Evolutionary conservation across 208 protist genomes (phyloP), one percentile per base, ranked within the genome.

Genomic region (Leishmania aethiopica): DNA sequence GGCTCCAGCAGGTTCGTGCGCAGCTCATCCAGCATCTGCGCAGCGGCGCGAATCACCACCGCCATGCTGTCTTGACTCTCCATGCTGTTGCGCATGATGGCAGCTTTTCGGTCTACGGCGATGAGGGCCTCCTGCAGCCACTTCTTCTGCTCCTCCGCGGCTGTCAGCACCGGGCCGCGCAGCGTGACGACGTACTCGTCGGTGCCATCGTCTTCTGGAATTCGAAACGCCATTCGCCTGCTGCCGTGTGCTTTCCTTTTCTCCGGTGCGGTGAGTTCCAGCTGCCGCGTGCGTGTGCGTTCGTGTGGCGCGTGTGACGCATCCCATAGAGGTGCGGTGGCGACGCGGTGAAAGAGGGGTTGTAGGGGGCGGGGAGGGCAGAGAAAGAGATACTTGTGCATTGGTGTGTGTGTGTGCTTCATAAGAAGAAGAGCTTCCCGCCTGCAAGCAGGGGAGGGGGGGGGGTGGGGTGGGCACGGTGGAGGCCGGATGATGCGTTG

Each of bases 21-120:
- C 13, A 99, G 93, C 90, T 99, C 99, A 25, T 86, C 89, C 22
- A 99, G 91, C 94, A 99, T 98, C 81, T 88, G 88, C 70, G 90
- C 88, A 35, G 97, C 84, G 13, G 81, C 75, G 71, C 90, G 87
- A n/a, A 98, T 90, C 51, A 86, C 85, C 3, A 73, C 35, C 37
- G 71, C 75, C 15, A 88, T 72, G 37, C 91, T 84, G 25, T 90
- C 75, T 53, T 89, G 75, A 49, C 90, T 64, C 66, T 94, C 91
- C 78, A 98, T 91, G 88, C 88, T 82, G 62, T 69, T 77, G 78
- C 97, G 94, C 95, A 99, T 98, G 37, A 84, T 70, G 49, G 88
- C 88, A 13, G 90, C 84, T 69, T 98, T 93, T 22, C 81, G 72
- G 62, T 93, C 82, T 22, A 99, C 94, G 25, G 90, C 88, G 19